Evolutionary conservation across 2,329 filamentous ascomycete genomes (phyloP), one percentile per base, ranked within the genome.

Genomic region (Basipetospora chlamydospora): DNA sequence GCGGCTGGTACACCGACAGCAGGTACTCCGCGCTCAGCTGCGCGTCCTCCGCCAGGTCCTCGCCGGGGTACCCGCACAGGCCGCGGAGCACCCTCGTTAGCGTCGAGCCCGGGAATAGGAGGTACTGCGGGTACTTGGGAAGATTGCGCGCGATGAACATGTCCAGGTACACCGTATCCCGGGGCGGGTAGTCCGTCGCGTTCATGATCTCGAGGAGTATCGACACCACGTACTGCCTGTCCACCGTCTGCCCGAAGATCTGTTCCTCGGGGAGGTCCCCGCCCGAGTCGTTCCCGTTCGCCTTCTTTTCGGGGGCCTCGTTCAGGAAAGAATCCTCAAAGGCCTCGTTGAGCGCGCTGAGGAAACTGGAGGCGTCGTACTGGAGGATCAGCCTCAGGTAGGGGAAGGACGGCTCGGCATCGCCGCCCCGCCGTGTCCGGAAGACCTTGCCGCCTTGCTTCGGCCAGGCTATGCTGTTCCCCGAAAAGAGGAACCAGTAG

Each of bases 131-230:
- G 50, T 94, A 98, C 54, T 98, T 98, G 3, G 92, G 84, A 34
- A 98, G 61, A 52, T 94, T 98, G 39, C 90, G 77, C 13, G 90
- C 88, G 51, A 98, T 81, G 51, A 98, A 98, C 86, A 98, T 98
- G 57, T 98, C 86, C 30, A 98, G 70, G 55, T 94, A 98, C 39
- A 98, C 83, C 10, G 82, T 87, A 50, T 96, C 86, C 42, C 81
- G 74, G 0, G 77, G 58, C 1, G 76, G 71, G 55, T 94, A 96
- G 32, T 82, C 74, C 4, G 69, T 64, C 1, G 74, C 61, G 34
- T 77, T 81, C 84, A 98, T 93, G 20, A 95, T 79, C 53, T 94
- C 86, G 9, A 93, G 67, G 40, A 98, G 61, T 39, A 95, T 92
- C 32, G 83, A 88, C 44, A 95, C 71, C 41, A 98, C 76, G 49